Base-by-base conservation (phyloP, 1,284 basidiomycete species). In the Hortiboletus rubellus region DNA sequence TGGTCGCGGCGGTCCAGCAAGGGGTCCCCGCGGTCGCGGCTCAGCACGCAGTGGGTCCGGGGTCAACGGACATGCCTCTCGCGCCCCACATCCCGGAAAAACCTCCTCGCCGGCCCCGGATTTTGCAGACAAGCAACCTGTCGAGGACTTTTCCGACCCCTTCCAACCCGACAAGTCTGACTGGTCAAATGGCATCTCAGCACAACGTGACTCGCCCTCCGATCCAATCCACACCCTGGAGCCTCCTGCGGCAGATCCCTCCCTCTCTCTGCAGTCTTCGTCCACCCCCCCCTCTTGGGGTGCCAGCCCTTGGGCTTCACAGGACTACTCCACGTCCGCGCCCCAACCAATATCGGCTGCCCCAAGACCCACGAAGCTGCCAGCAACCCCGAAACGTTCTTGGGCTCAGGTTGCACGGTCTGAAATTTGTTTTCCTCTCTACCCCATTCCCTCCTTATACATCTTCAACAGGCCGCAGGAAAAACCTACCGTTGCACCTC, bases 381-480 rank as follows among this genome's bases (percentile, higher is more conserved):
- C 87, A 47, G 82, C 84, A 36, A 86, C 83, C 12, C 83, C 86
- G 12, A 89, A 90, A 74, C 71, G 88, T 56, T 90, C 90, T 41
- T 91, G 89, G 89, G 89, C 89, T 24, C 86, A 92, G 66, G 80
- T 92, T 69, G 89, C 89, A 62, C 78, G 84, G 89, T 86, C 69
- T 18, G 80, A 77, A 47, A 18, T 38, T 36, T 22, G 48, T 33
- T 18, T 52, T 40, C 12, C 40, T 41, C 18, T 56, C 36, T 18
- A 1, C 11, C 18, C 10, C 33, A 37, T 46, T 5, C 18, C 41
- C 31, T 54, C 40, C 50, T 53, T 60, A 86, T 80, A 45, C 11
- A 24, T 11, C 17, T 33, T 44, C 38, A 3, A 14, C 31, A 71
- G 69, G 46, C 60, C 58, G 33, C 69, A 72, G 54, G 69, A 71